Evolutionary conservation across 177 flowering plant genomes (phyloP).

Genomic region (Vitis hybrid): DNA sequence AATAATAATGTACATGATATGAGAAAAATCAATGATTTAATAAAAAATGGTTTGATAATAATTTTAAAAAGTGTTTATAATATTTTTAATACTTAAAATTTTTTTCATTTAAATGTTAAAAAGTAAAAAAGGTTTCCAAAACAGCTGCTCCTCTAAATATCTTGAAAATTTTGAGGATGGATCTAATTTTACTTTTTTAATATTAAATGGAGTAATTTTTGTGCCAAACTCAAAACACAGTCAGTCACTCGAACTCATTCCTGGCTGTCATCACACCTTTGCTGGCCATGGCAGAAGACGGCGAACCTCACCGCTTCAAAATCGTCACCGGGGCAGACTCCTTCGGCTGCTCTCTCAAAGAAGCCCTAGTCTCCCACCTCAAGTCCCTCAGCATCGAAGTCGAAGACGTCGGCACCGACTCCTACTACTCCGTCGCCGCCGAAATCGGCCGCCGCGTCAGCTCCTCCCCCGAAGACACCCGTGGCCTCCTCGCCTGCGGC

Average conservation of each 20-base stretch:
- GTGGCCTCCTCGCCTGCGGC: slow-evolving; percentile 91
- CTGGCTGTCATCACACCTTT: neutral
- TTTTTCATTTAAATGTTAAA: too few species aligned
- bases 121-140: too few species aligned
- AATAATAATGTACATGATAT: too few species aligned
- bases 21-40: too few species aligned
- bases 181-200: too few species aligned
- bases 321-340: slow-evolving; percentile 82
- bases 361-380: slow-evolving; percentile 73
- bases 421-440: slow-evolving; percentile 85
- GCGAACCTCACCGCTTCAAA: slow-evolving; percentile 38
- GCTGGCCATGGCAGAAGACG: slow-evolving; percentile 13
- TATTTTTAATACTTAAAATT: too few species aligned
- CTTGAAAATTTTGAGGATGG: too few species aligned
- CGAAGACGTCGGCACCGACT: slow-evolving; percentile 80
- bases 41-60: too few species aligned
- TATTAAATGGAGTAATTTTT: too few species aligned
- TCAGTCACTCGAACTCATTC: neutral
- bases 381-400: slow-evolving; percentile 69
- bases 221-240: too few species aligned
- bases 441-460: slow-evolving; percentile 74
- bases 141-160: too few species aligned
- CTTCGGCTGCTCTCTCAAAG: slow-evolving; percentile 72
- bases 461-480: slow-evolving; percentile 35
- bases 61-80: rapidly evolving